Evolutionary conservation across 164 flowering plant species (phyloP).

Genomic region (Annona squamosa): DNA sequence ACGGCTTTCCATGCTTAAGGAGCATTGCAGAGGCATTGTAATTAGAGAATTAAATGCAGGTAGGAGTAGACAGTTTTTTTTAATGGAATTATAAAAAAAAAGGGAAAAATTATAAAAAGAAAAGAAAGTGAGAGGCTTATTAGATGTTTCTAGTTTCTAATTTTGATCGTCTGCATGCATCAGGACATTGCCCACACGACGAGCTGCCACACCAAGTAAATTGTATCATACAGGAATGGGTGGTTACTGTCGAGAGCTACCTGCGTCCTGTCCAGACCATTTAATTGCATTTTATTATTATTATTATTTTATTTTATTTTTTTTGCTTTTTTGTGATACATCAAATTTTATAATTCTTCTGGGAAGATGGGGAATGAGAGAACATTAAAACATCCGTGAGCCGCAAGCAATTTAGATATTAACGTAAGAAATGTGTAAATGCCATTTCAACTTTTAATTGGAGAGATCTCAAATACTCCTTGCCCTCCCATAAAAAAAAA

Average conservation of each 20-base stretch:
- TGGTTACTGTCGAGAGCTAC: constrained; percentile 13
- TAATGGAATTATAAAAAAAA: too few species aligned
- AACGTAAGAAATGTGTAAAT: too few species aligned
- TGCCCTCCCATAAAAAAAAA: too few species aligned
- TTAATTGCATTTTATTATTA: constrained; percentile 6
- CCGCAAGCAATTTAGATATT: neutral
- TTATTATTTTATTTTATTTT: neutral
- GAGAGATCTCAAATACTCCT: too few species aligned
- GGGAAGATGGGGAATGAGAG: neutral
- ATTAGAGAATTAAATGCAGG: constrained; percentile 43
- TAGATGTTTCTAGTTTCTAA: too few species aligned
- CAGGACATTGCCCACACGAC: constrained; percentile 95
- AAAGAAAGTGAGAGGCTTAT: too few species aligned
- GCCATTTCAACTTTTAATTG: too few species aligned
- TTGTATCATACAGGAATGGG: constrained; percentile 56
- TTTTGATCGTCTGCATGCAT: neutral
- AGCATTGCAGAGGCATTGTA: constrained; percentile 39
- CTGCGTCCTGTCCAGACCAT: constrained; percentile 6
- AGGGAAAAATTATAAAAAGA: too few species aligned
- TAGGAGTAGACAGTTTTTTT: neutral
- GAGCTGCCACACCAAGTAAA: constrained; percentile 74
- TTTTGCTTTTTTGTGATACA: too few species aligned
- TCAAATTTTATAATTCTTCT: too few species aligned
- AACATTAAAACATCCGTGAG: neutral
- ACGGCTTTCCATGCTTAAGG: constrained; percentile 47